A percentile compares a stretch with the other conserved stretches of the same genome.
These are phyloP conservation scores for Neltuma alba DNA, from an alignment of 306 rosid species.

Conservation along the genomic window DNA sequence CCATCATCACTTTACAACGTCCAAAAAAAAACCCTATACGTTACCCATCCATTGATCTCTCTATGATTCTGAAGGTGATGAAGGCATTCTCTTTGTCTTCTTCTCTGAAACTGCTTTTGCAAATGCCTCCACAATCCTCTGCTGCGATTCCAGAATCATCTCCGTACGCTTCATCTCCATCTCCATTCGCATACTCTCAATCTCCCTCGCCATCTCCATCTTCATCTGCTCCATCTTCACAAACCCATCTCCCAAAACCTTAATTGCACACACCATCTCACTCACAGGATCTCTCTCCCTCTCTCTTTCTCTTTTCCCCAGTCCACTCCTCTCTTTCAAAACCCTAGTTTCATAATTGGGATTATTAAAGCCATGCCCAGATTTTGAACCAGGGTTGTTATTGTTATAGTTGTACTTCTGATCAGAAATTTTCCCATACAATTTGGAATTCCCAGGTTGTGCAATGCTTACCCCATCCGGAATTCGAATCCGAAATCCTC, in stretches of 20 bases:
- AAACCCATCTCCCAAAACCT: neutral
- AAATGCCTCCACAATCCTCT: neutral
- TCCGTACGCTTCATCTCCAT: neutral
- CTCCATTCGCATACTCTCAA: neutral
- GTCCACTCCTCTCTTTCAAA: neutral
- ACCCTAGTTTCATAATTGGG: neutral
- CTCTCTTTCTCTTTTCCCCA: neutral
- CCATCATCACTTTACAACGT: neutral
- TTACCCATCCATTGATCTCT: neutral
- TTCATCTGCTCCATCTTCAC: constrained; percentile 6
- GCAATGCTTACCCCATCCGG: neutral
- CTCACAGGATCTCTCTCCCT: neutral
- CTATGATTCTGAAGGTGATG: neutral
- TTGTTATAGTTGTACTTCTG: neutral
- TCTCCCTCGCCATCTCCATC: neutral
- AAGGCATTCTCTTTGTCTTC: neutral
- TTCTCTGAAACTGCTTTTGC: neutral
- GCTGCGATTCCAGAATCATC: neutral
- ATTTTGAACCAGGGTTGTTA: neutral
- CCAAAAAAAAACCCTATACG: neutral
- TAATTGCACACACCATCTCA: neutral
- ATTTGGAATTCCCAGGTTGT: neutral
- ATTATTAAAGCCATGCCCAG: neutral
- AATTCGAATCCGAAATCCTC: neutral
- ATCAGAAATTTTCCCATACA: neutral